Evolutionary conservation across 1,139 yeast genomes (phyloP).

Genomic region (Kodamaea sp.): DNA sequence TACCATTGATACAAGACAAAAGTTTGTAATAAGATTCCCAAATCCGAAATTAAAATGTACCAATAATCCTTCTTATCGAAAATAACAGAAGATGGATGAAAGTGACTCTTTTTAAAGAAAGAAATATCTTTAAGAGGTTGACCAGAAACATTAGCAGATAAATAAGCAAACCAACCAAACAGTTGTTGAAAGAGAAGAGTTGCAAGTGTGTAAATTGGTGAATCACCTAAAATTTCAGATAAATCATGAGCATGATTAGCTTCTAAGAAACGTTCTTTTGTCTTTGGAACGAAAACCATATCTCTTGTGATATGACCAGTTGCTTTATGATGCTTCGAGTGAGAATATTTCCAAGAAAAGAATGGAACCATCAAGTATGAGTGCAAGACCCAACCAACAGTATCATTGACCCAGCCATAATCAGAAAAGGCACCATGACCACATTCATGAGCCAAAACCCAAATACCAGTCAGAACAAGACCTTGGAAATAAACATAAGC

Average conservation of each 20-base stretch:
- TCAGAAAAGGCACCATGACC: conserved; percentile 86
- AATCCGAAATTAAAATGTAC: conserved; percentile 66
- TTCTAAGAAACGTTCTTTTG: conserved; percentile 52
- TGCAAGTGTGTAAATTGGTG: conserved; percentile 62
- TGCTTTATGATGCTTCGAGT: conserved; percentile 83
- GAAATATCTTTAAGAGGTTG: conserved; percentile 58
- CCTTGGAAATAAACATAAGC: conserved; percentile 50
- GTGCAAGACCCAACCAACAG: conserved; percentile 80
- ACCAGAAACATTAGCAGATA: conserved; percentile 73
- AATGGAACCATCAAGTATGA: conserved; percentile 77
- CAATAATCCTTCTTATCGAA: conserved; percentile 69
- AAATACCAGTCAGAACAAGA: conserved; percentile 70
- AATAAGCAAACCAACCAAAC: conserved; percentile 70
- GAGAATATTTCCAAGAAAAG: conserved; percentile 82
- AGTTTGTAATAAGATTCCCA: conserved; percentile 59
- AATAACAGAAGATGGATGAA: conserved; percentile 67
- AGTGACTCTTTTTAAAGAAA: conserved; percentile 51
- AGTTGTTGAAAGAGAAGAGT: conserved; percentile 64
- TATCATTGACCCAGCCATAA: conserved; percentile 63
- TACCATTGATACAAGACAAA: conserved; percentile 61
- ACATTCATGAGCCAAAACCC: conserved; percentile 90
- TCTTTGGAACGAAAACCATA: conserved; percentile 77
- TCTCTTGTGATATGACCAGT: conserved; percentile 80
- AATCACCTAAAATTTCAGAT: conserved; percentile 64
- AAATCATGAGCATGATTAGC: conserved; percentile 38